Evolutionary conservation across 495 filamentous ascomycete species (phyloP).

Genomic region (Tuber microsphaerosporum): DNA sequence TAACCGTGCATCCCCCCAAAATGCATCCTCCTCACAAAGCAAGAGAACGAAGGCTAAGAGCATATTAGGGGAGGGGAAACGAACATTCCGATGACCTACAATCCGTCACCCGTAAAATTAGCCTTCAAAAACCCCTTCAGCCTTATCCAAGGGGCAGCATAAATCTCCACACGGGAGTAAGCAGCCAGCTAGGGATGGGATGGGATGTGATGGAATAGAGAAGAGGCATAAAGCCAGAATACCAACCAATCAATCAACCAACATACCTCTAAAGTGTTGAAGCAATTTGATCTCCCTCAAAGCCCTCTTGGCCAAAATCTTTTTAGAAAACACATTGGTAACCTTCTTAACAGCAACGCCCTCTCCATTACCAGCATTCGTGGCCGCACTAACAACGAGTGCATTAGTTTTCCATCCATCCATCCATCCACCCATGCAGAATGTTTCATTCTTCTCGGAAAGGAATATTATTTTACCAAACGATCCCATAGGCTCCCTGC

Average conservation of each 20-base stretch:
- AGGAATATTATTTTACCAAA: slow-evolving; percentile 63
- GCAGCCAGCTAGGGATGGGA: not conserved
- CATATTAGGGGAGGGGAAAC: slow-evolving; percentile 25
- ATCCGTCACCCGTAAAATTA: slow-evolving; percentile 11
- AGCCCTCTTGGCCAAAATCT: slow-evolving; percentile 96
- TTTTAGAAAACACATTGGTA: slow-evolving; percentile 99
- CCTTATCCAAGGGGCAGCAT: not conserved
- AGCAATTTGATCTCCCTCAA: slow-evolving; percentile 96
- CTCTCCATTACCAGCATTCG: slow-evolving; percentile 81
- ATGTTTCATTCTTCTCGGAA: not conserved
- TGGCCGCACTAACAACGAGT: slow-evolving; percentile 62
- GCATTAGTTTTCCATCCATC: slow-evolving; percentile 6
- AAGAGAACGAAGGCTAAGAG: not conserved
- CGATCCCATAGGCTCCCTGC: slow-evolving; percentile 96
- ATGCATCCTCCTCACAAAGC: not conserved
- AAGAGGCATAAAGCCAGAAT: not conserved
- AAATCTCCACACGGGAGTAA: not conserved
- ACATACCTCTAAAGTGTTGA: slow-evolving; percentile 81
- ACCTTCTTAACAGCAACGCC: slow-evolving; percentile 99
- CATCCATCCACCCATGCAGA: not conserved
- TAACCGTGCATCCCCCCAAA: slow-evolving; percentile 11
- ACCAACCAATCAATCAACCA: not conserved
- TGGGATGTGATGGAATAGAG: not conserved
- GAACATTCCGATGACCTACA: slow-evolving; percentile 58
- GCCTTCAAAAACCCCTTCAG: not conserved